Percentiles rank a stretch among this genome's conserved stretches.
Evolutionary conservation across 1,284 basidiomycete species (phyloP).

Genomic region (Meira miltonrushii): DNA sequence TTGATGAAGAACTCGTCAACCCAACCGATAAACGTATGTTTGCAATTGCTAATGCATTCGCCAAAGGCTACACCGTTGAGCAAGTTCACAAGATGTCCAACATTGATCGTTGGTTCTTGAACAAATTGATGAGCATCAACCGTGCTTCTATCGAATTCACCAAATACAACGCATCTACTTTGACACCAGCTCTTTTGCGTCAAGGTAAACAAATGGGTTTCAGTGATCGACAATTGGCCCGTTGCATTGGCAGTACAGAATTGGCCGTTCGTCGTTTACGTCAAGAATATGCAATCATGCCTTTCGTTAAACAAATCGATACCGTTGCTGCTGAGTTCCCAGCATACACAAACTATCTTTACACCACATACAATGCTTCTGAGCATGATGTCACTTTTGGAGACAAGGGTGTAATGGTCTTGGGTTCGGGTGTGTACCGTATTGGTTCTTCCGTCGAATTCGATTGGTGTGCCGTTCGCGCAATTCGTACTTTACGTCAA

Average conservation of each 20-base stretch:
- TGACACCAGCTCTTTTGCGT: constrained; percentile 66
- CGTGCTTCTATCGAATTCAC: constrained; percentile 55
- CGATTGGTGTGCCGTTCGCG: constrained; percentile 98
- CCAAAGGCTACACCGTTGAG: constrained; percentile 84
- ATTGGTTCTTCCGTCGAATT: constrained; percentile 99
- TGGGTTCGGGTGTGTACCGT: constrained; percentile 96
- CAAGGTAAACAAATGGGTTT: constrained; percentile 93
- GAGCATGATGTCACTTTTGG: constrained; percentile 85
- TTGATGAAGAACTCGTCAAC: constrained; percentile 79
- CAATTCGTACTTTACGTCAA: constrained; percentile 88
- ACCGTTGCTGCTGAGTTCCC: constrained; percentile 99
- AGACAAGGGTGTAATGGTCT: constrained; percentile 91
- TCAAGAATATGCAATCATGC: constrained; percentile 74
- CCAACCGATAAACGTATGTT: constrained; percentile 89
- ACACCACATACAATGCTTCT: constrained; percentile 92
- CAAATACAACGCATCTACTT: constrained; percentile 64
- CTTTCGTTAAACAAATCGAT: constrained; percentile 98
- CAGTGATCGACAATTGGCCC: constrained; percentile 84
- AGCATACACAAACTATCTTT: constrained; percentile 92
- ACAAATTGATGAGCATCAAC: constrained; percentile 63
- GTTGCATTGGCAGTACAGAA: constrained; percentile 75
- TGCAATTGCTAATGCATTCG: constrained; percentile 80
- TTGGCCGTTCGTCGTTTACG: constrained; percentile 80
- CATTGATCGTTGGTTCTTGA: constrained; percentile 97
- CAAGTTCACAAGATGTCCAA: constrained; percentile 95